Evolutionary conservation across 108 stramenopile species (phyloP).

Genomic region (Skeletonema costatum): DNA sequence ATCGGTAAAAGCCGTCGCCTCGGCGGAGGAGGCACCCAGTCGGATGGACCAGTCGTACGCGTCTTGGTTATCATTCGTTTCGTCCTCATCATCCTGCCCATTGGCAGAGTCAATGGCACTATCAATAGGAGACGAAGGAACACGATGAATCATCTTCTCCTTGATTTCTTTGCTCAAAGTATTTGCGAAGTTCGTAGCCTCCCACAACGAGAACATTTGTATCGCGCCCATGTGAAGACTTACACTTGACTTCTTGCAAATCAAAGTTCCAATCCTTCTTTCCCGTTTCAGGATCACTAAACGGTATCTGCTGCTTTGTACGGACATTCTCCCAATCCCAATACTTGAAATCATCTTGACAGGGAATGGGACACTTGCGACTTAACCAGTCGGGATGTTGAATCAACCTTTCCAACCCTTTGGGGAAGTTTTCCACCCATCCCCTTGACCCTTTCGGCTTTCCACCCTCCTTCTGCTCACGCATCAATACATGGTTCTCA

Average conservation of each 20-base stretch:
- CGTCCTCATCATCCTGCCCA: neutral
- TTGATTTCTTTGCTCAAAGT: conserved; percentile 1
- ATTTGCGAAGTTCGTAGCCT: neutral
- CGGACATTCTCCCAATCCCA: conserved; percentile 2
- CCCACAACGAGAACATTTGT: conserved; percentile 9
- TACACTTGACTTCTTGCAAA: neutral
- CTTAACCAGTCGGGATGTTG: conserved; percentile 22
- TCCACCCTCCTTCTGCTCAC: neutral
- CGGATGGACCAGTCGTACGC: conserved; percentile 30
- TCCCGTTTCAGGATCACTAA: no score
- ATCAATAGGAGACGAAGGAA: neutral
- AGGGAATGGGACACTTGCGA: conserved; percentile 16
- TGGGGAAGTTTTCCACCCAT: conserved; percentile 2
- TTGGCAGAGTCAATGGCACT: neutral
- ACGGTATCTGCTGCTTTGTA: no score
- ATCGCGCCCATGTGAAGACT: neutral
- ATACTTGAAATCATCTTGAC: conserved; percentile 13
- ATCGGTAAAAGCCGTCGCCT: conserved; percentile 21
- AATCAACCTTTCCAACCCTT: conserved; percentile 13
- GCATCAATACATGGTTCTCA: neutral
- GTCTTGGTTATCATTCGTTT: neutral
- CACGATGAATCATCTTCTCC: conserved; percentile 1
- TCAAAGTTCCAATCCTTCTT: conserved; percentile 1
- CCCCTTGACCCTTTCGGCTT: conserved; percentile 15
- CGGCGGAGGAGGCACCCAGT: conserved; percentile 22